Evolutionary conservation across 2,329 filamentous ascomycete genomes (phyloP).

Genomic region (Sporothrix curviconia): DNA sequence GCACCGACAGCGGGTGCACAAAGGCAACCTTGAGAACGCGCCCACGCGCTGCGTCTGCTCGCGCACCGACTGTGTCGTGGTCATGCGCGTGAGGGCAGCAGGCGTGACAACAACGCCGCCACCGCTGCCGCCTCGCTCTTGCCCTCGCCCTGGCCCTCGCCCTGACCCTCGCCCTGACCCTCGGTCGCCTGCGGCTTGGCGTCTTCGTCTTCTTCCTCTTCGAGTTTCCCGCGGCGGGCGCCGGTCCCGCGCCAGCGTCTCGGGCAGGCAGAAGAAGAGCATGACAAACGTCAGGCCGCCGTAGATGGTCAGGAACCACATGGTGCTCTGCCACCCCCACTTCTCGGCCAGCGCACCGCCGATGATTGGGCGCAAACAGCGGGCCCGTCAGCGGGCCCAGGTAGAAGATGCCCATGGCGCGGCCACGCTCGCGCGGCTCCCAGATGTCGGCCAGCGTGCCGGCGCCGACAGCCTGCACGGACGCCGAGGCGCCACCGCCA

Average conservation of each 20-base stretch:
- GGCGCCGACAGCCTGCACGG: slow-evolving; percentile 75
- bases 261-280: slow-evolving; percentile 56
- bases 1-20: slow-evolving; percentile 64
- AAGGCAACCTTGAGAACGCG: slow-evolving; percentile 53
- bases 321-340: slow-evolving; percentile 68
- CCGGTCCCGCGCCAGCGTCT: slow-evolving; percentile 46
- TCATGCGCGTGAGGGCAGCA: slow-evolving; percentile 42
- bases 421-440: slow-evolving; percentile 64
- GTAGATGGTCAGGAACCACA: slow-evolving; percentile 71
- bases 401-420: slow-evolving; percentile 79
- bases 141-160: no score
- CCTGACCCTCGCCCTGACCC: no score
- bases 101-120: neutral
- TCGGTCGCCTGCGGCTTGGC: neutral
- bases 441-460: slow-evolving; percentile 79
- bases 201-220: neutral
- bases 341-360: slow-evolving; percentile 64
- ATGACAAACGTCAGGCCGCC: slow-evolving; percentile 52
- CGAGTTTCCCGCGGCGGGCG: neutral
- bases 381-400: slow-evolving; percentile 71
- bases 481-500: slow-evolving; percentile 71
- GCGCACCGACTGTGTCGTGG: slow-evolving; percentile 52
- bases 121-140: no score
- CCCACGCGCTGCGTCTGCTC: slow-evolving; percentile 48
- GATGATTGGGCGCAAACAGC: slow-evolving; percentile 66